A percentile compares a stretch with the other conserved stretches of the same genome.
Evolutionary conservation across 2,329 filamentous ascomycete species (phyloP).

Genomic region (Penicillium sp.): DNA sequence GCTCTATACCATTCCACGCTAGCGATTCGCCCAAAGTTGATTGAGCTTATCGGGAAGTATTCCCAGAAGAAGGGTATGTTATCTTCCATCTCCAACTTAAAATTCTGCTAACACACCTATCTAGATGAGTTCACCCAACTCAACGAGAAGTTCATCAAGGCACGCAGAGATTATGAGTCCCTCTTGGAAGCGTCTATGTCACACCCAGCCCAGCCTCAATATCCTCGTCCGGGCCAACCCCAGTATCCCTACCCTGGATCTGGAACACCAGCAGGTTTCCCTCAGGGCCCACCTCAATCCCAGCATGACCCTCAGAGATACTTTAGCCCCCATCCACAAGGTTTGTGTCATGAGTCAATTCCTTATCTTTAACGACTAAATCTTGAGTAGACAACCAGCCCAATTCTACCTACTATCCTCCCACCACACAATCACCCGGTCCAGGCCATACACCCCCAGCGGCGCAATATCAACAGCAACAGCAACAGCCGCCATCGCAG

Average conservation of each 20-base stretch:
- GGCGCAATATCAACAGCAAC: constrained; percentile 32
- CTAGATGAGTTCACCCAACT: constrained; percentile 96
- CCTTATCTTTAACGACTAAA: constrained; percentile 26
- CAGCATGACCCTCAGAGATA: constrained; percentile 70
- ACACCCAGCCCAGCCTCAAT: constrained; percentile 80
- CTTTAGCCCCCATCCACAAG: constrained; percentile 62
- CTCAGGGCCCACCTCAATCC: constrained; percentile 36
- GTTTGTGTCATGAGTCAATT: constrained; percentile 29
- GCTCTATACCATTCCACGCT: constrained; percentile 88
- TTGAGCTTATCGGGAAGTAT: constrained; percentile 98
- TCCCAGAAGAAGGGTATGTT: constrained; percentile 92
- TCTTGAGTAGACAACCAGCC: constrained; percentile 39
- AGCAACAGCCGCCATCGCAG: constrained; percentile 34
- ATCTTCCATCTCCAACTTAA: background rate
- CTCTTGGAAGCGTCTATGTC: constrained; percentile 97
- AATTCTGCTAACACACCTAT: constrained; percentile 15
- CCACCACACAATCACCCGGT: constrained; percentile 47
- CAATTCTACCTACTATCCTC: constrained; percentile 63
- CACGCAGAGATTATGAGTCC: constrained; percentile 91
- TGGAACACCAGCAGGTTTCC: constrained; percentile 39
- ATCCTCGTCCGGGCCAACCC: constrained; percentile 63
- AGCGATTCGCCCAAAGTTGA: constrained; percentile 92
- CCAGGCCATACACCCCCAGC: constrained; percentile 43
- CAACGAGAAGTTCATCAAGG: constrained; percentile 99
- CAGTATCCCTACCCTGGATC: constrained; percentile 40